Base-by-base conservation (phyloP, 768 basidiomycete species). In the Thelephora aurantiotincta region DNA sequence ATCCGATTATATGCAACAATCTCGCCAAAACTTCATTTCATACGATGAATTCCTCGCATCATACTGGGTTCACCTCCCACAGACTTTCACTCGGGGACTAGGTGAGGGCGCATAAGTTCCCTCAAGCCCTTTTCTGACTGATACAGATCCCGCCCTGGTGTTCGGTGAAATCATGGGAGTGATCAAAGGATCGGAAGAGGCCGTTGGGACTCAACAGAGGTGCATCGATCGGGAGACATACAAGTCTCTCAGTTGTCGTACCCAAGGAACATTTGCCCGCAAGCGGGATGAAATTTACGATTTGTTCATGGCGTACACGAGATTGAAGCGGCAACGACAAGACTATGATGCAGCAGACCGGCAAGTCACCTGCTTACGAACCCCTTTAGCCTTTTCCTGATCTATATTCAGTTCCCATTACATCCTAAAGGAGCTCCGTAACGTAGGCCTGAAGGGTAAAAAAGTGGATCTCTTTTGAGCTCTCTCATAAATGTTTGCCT, bases 121-220 rank as follows among this genome's bases (percentile, higher is more conserved):
- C 42, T 43, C 18, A 30, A 37, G 12, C 44, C n/a, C 45, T 14
- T 35, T 11, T 49, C 23, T 22, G 9, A 20, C 33, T 22, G 12
- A 47, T 42, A 11, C 2, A 85, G 82, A 80, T 57, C 70, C 80
- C 1, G 65, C 73, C 11, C 61, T 79, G 3, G 78, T 81, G 0
- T 85, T 73, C 55, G 74, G 72, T 34, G 80, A 85, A 55, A 60
- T 85, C 20, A 68, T 84, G 49, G 82, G 81, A 30, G 73, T 80
- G 5, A 77, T 86, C 51, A 72, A 75, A 54, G 82, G 83, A n/a
- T 81, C 82, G 0, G 80, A 83, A 56, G 61, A 63, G 43, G 64
- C 79, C 0, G 48, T 76, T 6, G 47, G 48, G 0, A 59, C 54
- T 44, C 56, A 54, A 2, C 52, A 57, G 6, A 58, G 68, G 3